Evolutionary conservation across 2,329 filamentous ascomycete species (phyloP), one percentile per base, ranked within the genome.

Genomic region (Aspergillus ustus): DNA sequence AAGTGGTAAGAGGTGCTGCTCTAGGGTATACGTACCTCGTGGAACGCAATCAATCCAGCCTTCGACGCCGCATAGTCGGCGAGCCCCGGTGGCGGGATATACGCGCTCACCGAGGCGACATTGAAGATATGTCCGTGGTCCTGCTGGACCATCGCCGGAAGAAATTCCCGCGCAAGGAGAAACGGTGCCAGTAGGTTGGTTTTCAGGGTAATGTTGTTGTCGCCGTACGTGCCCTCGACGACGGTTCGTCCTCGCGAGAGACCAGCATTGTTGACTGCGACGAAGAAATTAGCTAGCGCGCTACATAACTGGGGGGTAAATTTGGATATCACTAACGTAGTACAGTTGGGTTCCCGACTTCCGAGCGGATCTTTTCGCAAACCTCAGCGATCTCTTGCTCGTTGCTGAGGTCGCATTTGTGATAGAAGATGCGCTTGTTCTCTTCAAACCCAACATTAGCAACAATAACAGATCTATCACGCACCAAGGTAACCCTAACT

Each of bases 321-420:
- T 52, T 3, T 11, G 9, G 7, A 5, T 20, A 22, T 52, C 43
- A 37, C 49, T 50, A 3, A 63, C 60, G n/a, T 25, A 63, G 37
- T 4, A 63, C 56, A 28, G 66, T 63, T 76, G 77, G 77, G 63
- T 79, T 66, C 1, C 78, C 77, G 3, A 78, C 67, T 52, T 78
- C 73, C 22, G 29, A 7, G 25, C 70, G 67, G 54, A 80, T 73
- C 19, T 61, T 60, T 0, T 66, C 67, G 48, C 72, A 77, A 0
- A 77, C 60, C 2, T 52, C 31, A 15, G 61, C 62, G 43, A 80
- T 70, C 9, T 70, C 70, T 3, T 64, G 63, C 1, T 73, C 53
- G 34, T 78, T 70, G 4, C 76, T 79, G 0, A 82, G 68, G 49
- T 82, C 80, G 56, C 77, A 80, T 13, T 68, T 67, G 66, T 76